Conservation (phyloP, 2,329 filamentous ascomycete species). For the Talaromyces sp. region DNA sequence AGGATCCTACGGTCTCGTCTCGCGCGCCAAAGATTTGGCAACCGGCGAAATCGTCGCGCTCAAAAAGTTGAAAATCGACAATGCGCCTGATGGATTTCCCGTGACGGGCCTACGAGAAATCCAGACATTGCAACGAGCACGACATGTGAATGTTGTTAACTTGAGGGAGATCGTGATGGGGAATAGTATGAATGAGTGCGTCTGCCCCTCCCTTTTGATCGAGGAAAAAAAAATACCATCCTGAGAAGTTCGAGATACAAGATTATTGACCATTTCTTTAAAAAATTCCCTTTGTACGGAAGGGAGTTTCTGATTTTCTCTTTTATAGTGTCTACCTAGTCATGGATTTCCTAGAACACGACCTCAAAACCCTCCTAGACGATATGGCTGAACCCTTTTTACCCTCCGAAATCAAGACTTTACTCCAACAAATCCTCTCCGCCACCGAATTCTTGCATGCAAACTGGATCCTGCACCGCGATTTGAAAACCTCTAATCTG, state of each 20-base stretch:
- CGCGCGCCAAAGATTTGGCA: constrained; percentile 67
- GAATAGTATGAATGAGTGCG: constrained; percentile 55
- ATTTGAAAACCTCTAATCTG: constrained; percentile 89
- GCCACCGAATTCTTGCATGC: constrained; percentile 82
- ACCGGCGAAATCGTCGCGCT: constrained; percentile 81
- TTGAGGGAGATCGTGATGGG: constrained; percentile 81
- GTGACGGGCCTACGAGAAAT: constrained; percentile 93
- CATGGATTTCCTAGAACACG: constrained; percentile 96
- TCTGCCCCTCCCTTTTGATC: constrained; percentile 17
- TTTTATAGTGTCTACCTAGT: constrained; percentile 73
- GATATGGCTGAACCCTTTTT: constrained; percentile 93
- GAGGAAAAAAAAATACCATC: no score
- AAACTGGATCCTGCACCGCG: constrained; percentile 86
- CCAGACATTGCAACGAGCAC: constrained; percentile 75
- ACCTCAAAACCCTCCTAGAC: constrained; percentile 86
- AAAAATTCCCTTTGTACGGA: constrained; percentile 7
- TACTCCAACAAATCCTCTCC: constrained; percentile 74
- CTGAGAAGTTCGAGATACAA: constrained; percentile 36
- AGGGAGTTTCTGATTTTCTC: not conserved
- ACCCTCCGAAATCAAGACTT: constrained; percentile 84
- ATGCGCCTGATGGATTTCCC: constrained; percentile 72
- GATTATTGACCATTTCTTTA: constrained; percentile 30
- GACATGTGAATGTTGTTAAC: constrained; percentile 75
- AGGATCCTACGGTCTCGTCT: constrained; percentile 92
- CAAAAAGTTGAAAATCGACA: constrained; percentile 89